Conservation (phyloP, 495 filamentous ascomycete species). For the Penicillium tannophilum region DNA sequence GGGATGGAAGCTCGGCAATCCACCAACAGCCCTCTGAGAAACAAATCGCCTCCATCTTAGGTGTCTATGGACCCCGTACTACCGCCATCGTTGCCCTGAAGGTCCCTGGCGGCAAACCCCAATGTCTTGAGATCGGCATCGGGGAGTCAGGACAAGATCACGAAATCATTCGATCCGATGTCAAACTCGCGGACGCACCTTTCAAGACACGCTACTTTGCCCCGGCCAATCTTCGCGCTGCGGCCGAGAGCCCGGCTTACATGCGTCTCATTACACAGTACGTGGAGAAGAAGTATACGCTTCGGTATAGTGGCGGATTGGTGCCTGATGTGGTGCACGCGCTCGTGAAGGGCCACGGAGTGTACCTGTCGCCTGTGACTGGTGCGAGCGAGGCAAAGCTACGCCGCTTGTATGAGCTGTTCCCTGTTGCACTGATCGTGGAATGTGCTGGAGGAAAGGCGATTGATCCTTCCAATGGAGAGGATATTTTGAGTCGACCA, state of each 20-base stretch:
- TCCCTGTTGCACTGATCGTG: constrained; percentile 51
- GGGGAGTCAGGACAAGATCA: constrained; percentile 17
- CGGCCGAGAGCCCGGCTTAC: constrained; percentile 44
- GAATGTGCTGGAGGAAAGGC: constrained; percentile 55
- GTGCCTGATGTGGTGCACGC: constrained; percentile 56
- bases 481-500: constrained; percentile 35
- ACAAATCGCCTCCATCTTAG: constrained; percentile 50
- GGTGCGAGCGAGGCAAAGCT: constrained; percentile 49
- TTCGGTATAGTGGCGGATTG: constrained; percentile 54
- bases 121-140: constrained; percentile 48
- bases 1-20: constrained; percentile 48
- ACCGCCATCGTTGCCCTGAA: constrained; percentile 50
- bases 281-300: constrained; percentile 45
- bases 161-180: constrained; percentile 36
- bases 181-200: constrained; percentile 29
- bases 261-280: constrained; percentile 42
- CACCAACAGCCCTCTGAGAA: constrained; percentile 29
- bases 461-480: constrained; percentile 42
- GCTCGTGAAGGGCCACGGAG: constrained; percentile 53
- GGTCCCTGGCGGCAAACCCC: constrained; percentile 29
- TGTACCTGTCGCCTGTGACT: constrained; percentile 54
- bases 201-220: constrained; percentile 50
- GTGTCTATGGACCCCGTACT: constrained; percentile 54
- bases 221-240: constrained; percentile 55
- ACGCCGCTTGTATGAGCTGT: constrained; percentile 51